phyloP scores from a whole-genome alignment of 352 stramenopile genomes.

The Phytophthora agathidicida region DNA sequence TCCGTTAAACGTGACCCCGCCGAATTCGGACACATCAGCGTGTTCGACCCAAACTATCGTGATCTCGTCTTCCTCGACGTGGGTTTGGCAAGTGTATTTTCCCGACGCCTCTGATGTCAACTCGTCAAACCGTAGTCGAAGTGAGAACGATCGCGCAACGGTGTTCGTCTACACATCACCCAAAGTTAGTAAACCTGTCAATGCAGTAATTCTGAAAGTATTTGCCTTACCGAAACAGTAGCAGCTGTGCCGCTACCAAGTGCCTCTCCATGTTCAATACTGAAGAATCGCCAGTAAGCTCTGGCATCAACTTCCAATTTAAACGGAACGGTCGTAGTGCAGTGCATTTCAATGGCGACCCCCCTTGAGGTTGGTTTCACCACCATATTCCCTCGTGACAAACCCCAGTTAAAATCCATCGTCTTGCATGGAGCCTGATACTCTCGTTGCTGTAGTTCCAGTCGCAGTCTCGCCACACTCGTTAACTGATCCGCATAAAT shows the following conservation, averaged over 20 bases:
- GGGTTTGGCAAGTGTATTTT: slow-evolving; percentile 46
- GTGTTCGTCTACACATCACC: slow-evolving; percentile 3
- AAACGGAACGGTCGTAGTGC: neutral
- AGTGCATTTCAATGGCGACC: slow-evolving; percentile 2
- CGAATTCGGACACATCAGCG: slow-evolving; percentile 35
- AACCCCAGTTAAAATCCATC: neutral
- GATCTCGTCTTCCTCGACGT: slow-evolving; percentile 26
- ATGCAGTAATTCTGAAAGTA: too few relatives aligned
- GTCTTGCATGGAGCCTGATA: too few relatives aligned
- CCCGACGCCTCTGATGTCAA: slow-evolving; percentile 33
- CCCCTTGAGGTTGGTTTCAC: neutral
- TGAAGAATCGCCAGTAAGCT: slow-evolving; percentile 10
- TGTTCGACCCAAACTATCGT: slow-evolving; percentile 15
- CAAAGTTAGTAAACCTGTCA: slow-evolving; percentile 2
- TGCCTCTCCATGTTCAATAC: too few relatives aligned
- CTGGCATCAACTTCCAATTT: slow-evolving; percentile 2
- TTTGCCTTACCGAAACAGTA: slow-evolving; percentile 5
- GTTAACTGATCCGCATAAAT: slow-evolving; percentile 9
- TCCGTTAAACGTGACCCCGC: slow-evolving; percentile 25
- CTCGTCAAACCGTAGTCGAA: slow-evolving; percentile 8
- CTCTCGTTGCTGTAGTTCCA: slow-evolving; percentile 8
- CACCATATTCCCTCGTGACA: neutral
- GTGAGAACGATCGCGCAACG: slow-evolving; percentile 10
- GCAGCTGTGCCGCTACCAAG: too few relatives aligned
- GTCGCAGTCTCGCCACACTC: neutral